A percentile compares a stretch with the other conserved stretches of the same genome.
Conservation (phyloP, 2,329 filamentous ascomycete genomes). For the Aspergillus sp. region DNA sequence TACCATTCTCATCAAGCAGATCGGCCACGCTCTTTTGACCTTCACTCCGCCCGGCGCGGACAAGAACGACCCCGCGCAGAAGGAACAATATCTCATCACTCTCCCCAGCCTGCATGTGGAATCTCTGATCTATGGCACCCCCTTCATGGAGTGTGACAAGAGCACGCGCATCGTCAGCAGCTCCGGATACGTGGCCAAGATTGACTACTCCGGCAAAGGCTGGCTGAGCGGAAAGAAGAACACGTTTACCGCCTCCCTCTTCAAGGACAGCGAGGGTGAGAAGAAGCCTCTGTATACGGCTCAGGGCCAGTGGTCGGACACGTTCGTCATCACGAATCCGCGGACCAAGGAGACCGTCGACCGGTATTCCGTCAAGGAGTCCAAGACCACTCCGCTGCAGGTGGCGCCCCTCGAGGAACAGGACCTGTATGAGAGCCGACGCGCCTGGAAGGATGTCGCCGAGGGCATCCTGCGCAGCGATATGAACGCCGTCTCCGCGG, state of each 20-base stretch:
- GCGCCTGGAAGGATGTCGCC: constrained; percentile 85
- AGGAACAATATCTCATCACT: constrained; percentile 83
- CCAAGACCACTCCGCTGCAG: constrained; percentile 64
- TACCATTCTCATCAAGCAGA: constrained; percentile 93
- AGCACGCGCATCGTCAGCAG: constrained; percentile 82
- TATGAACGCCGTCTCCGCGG: constrained; percentile 73
- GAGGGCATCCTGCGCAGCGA: constrained; percentile 76
- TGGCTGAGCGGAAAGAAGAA: constrained; percentile 98
- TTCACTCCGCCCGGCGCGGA: constrained; percentile 57
- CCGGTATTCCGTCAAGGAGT: constrained; percentile 59
- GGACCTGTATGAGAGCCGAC: constrained; percentile 81
- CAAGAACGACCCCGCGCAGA: constrained; percentile 37
- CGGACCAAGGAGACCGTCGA: constrained; percentile 54
- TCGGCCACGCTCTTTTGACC: constrained; percentile 82
- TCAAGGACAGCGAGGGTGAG: constrained; percentile 64
- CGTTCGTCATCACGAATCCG: constrained; percentile 74
- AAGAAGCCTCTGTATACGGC: constrained; percentile 73
- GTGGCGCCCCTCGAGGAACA: constrained; percentile 74
- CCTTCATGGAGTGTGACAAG: constrained; percentile 88
- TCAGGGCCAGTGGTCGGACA: constrained; percentile 86
- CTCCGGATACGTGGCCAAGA: constrained; percentile 80
- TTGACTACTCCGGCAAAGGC: constrained; percentile 90
- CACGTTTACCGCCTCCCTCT: constrained; percentile 73
- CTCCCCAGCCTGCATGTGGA: constrained; percentile 91
- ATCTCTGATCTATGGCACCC: constrained; percentile 70